Conservation (phyloP, 2,329 filamentous ascomycete species). For the Fusarium floridanum region DNA sequence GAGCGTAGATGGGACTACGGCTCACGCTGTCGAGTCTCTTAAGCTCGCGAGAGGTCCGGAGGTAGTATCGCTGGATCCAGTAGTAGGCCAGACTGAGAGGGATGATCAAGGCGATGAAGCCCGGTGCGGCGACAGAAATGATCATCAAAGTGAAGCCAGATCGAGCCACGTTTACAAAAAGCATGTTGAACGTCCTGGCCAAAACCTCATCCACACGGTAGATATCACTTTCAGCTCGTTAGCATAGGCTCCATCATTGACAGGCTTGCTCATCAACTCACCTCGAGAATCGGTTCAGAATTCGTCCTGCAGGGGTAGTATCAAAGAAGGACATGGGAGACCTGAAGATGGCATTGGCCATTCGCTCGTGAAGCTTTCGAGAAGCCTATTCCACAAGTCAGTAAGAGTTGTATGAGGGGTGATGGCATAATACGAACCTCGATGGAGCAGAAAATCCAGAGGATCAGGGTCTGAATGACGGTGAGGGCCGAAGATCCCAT, state of each 20-base stretch:
- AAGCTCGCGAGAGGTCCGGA: conserved; percentile 94
- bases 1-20: conserved; percentile 95
- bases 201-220: conserved; percentile 92
- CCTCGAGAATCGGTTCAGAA: conserved; percentile 96
- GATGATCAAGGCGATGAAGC: conserved; percentile 83
- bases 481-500: conserved; percentile 87
- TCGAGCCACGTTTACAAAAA: conserved; percentile 81
- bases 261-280: conserved; percentile 55
- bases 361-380: conserved; percentile 94
- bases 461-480: conserved; percentile 90
- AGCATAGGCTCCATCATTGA: conserved; percentile 24
- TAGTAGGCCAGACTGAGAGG: conserved; percentile 86
- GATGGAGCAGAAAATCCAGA: conserved; percentile 99
- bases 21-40: conserved; percentile 96
- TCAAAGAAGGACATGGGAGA: conserved; percentile 99
- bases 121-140: conserved; percentile 84
- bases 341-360: conserved; percentile 97
- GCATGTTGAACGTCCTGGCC: conserved; percentile 97
- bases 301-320: conserved; percentile 94
- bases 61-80: conserved; percentile 96
- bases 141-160: conserved; percentile 88
- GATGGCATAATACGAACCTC: conserved; percentile 70
- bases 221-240: conserved; percentile 69
- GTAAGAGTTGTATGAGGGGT: neutral
- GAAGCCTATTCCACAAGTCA: conserved; percentile 73